phyloP scores from a whole-genome alignment of 2,329 filamentous ascomycete genomes.

The Fusarium albidum region DNA sequence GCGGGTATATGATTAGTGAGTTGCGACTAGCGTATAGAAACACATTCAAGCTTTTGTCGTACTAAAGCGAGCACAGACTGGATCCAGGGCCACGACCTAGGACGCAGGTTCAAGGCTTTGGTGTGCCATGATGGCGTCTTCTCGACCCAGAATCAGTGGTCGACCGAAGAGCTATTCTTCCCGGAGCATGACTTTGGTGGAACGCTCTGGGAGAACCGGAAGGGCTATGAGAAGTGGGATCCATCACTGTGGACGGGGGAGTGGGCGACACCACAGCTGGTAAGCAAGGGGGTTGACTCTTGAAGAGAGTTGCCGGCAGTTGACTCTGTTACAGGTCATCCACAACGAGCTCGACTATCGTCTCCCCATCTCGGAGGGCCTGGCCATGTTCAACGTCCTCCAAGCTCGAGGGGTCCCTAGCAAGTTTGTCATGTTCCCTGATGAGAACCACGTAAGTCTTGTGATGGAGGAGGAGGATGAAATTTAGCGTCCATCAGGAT shows the following conservation, averaged over 20 bases:
- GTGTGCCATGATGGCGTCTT: conserved; percentile 91
- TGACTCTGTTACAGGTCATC: conserved; percentile 58
- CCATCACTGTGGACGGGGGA: conserved; percentile 69
- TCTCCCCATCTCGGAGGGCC: conserved; percentile 82
- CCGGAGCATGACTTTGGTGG: conserved; percentile 73
- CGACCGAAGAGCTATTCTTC: conserved; percentile 76
- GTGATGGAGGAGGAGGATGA: no score
- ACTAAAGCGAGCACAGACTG: conserved; percentile 65
- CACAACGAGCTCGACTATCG: conserved; percentile 93
- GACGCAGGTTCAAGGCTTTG: conserved; percentile 84
- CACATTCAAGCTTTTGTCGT: neutral
- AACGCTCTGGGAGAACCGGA: conserved; percentile 67
- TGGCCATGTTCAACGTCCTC: conserved; percentile 86
- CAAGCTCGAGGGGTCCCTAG: conserved; percentile 80
- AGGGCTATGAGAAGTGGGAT: conserved; percentile 74
- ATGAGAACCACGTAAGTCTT: conserved; percentile 66
- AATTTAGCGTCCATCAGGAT: neutral
- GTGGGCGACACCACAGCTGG: conserved; percentile 87
- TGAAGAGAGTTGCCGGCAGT: neutral
- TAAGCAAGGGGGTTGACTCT: conserved; percentile 46
- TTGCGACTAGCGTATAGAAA: neutral
- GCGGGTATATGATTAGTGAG: conserved; percentile 78
- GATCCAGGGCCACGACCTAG: conserved; percentile 88
- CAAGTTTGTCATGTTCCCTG: conserved; percentile 81
- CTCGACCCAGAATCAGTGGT: conserved; percentile 71